Evolutionary conservation across 352 stramenopile genomes (phyloP), one percentile per base, ranked within the genome.

Genomic region (Globisporangium nodosum): DNA sequence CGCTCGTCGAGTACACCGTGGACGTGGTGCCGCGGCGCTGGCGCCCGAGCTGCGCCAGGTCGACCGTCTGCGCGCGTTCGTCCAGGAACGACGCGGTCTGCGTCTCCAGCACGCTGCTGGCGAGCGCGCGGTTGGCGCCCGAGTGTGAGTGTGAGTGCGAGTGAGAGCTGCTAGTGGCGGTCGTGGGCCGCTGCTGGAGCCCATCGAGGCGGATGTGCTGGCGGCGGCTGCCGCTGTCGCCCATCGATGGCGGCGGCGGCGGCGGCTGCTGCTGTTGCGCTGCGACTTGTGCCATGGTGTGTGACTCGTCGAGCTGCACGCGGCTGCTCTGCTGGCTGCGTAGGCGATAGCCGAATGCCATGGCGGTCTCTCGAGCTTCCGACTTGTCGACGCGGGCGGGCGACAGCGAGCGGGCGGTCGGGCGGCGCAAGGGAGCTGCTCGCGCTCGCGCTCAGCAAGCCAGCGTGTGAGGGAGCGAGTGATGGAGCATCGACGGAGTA

Each of bases 261-360:
- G 39, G 50, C 20, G 13, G 37, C 50, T n/a, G 40, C 31, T 37
- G 31, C 8, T 42, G 35, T 12, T 48, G 16, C 16, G 18, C 42
- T 24, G 42, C 42, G 42, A 48, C 20, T 5, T 16, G 24, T 27
- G 24, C 50, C n/a, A 21, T 40, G 27, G 12, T 33, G 30, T 51
- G 46, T 18, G 16, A 20, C 13, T 54, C 46, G 13, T 56, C 31
- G 33, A 52, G 35, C n/a, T 59, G 20, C 18, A 16, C 40, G 51
- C 51, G 27, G 52, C 51, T 55, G 58, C 33, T 55, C 43, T 64
- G 54, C 33, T 60, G 42, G 13, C 33, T 30, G 45, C 58, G 58
- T 16, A 58, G 52, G 12, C 57, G 49, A 49, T 57, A 56, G 7
- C 58, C 58, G 45, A 64, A 64, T 56, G 58, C 51, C 58, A 64